These are phyloP conservation scores for Dothistroma septosporum DNA, from an alignment of 2,329 filamentous ascomycete species.

Conservation along the genomic window DNA sequence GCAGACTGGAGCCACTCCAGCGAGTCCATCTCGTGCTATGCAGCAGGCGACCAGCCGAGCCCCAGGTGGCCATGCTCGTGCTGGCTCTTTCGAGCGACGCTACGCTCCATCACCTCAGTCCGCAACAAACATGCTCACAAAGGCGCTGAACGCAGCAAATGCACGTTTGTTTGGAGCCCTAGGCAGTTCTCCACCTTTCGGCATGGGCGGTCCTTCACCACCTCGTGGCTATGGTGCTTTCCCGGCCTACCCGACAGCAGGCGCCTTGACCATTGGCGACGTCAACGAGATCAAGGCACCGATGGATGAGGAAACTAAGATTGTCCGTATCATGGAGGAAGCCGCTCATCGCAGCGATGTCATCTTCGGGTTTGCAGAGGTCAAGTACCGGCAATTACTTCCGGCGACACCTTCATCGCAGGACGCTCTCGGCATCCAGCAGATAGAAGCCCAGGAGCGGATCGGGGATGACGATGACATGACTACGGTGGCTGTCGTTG, in stretches of 20 bases:
- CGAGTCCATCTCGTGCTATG: slow-evolving; percentile 67
- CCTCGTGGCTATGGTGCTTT: slow-evolving; percentile 75
- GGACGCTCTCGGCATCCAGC: slow-evolving; percentile 59
- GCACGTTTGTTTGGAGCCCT: slow-evolving; percentile 64
- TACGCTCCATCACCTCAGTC: slow-evolving; percentile 70
- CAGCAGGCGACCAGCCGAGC: slow-evolving; percentile 67
- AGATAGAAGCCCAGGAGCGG: slow-evolving; percentile 53
- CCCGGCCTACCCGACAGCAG: slow-evolving; percentile 69
- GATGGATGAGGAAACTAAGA: slow-evolving; percentile 73
- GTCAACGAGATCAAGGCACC: slow-evolving; percentile 56
- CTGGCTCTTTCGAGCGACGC: slow-evolving; percentile 75
- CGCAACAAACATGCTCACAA: slow-evolving; percentile 85
- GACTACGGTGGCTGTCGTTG: slow-evolving; percentile 78
- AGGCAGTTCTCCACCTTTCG: slow-evolving; percentile 60
- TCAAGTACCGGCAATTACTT: slow-evolving; percentile 97
- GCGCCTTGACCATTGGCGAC: slow-evolving; percentile 60
- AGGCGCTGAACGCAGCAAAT: slow-evolving; percentile 91
- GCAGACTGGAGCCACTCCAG: slow-evolving; percentile 61
- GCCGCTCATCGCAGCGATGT: slow-evolving; percentile 90
- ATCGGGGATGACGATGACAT: slow-evolving; percentile 60
- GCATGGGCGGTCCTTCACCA: slow-evolving; percentile 60
- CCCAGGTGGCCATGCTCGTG: slow-evolving; percentile 63
- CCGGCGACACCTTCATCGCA: slow-evolving; percentile 73
- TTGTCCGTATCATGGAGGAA: slow-evolving; percentile 81
- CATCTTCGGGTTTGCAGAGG: slow-evolving; percentile 94